These are phyloP conservation scores for Porphyrellus sp. DNA, from an alignment of 1,284 basidiomycete genomes.

Conservation along the genomic window DNA sequence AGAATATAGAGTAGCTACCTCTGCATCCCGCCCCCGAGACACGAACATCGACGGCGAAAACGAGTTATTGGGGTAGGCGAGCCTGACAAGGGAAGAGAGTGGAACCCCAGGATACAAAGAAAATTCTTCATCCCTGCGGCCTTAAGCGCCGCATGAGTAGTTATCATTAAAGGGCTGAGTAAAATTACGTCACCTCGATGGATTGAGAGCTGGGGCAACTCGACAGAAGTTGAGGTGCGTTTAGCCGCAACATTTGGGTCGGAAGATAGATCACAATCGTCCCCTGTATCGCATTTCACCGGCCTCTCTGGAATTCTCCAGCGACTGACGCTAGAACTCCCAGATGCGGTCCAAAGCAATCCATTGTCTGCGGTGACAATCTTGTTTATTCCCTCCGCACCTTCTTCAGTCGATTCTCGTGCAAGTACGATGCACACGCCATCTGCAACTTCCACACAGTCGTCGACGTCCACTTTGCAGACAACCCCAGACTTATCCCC, in stretches of 20 bases:
- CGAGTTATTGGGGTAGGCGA: slow-evolving; percentile 74
- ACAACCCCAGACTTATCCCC: slow-evolving; percentile 90
- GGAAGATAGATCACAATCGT: slow-evolving; percentile 13
- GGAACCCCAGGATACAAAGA: slow-evolving; percentile 48
- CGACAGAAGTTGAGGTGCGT: slow-evolving; percentile 22
- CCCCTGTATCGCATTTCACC: slow-evolving; percentile 12
- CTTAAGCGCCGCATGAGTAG: slow-evolving; percentile 22
- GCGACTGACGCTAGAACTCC: slow-evolving; percentile 74
- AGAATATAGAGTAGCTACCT: slow-evolving; percentile 82
- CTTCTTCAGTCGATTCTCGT: slow-evolving; percentile 50
- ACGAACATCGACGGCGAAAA: slow-evolving; percentile 44
- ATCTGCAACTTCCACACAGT: slow-evolving; percentile 75
- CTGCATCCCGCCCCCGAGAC: slow-evolving; percentile 57
- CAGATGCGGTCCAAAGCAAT: slow-evolving; percentile 88
- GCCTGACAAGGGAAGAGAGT: slow-evolving; percentile 73
- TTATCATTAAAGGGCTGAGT: not conserved
- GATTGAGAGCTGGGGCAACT: slow-evolving; percentile 10
- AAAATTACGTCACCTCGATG: slow-evolving; percentile 24
- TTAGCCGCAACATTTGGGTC: slow-evolving; percentile 20
- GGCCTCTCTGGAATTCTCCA: slow-evolving; percentile 53
- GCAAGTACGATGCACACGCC: slow-evolving; percentile 87
- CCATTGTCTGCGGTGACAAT: slow-evolving; percentile 85
- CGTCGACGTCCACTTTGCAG: slow-evolving; percentile 87
- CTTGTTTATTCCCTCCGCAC: slow-evolving; percentile 74
- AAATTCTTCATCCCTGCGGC: slow-evolving; percentile 22